Conservation (phyloP, 148 eudicot genomes). For the Amaranthus palmeri region DNA sequence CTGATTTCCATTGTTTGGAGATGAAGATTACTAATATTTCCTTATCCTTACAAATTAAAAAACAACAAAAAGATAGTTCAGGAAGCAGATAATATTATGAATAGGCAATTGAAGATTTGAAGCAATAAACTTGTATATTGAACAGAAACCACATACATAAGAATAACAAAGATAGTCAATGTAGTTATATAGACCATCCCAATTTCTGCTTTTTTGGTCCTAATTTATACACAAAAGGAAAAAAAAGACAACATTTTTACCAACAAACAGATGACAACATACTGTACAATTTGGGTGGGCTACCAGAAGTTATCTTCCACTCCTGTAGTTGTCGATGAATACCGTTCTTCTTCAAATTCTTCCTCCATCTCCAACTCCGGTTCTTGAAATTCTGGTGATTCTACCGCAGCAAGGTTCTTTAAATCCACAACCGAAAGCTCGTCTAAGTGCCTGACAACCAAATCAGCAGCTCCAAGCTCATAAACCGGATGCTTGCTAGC, state of each 20-base stretch:
- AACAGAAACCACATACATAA: constrained; percentile 41
- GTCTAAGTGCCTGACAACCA: constrained; percentile 75
- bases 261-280: constrained; percentile 30
- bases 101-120: constrained; percentile 13
- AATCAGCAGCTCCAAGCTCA: constrained; percentile 88
- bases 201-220: constrained; percentile 24
- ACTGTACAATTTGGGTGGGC: constrained; percentile 42
- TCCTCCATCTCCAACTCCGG: constrained; percentile 88
- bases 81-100: neutral
- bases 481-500: constrained; percentile 94
- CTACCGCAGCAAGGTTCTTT: constrained; percentile 81
- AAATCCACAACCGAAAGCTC: constrained; percentile 83
- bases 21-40: neutral
- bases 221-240: constrained; percentile 36
- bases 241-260: constrained; percentile 24
- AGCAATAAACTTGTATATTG: constrained; percentile 23
- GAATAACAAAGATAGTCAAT: constrained; percentile 38
- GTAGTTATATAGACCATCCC: constrained; percentile 30
- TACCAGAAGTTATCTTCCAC: constrained; percentile 72
- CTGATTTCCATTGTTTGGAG: neutral
- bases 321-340: constrained; percentile 34
- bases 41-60: neutral
- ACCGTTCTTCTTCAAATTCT: constrained; percentile 45
- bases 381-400: constrained; percentile 64
- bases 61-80: neutral